These are phyloP conservation scores for Cryptosporidium canis DNA, from an alignment of 169 alveolate genomes.

Conservation along the genomic window DNA sequence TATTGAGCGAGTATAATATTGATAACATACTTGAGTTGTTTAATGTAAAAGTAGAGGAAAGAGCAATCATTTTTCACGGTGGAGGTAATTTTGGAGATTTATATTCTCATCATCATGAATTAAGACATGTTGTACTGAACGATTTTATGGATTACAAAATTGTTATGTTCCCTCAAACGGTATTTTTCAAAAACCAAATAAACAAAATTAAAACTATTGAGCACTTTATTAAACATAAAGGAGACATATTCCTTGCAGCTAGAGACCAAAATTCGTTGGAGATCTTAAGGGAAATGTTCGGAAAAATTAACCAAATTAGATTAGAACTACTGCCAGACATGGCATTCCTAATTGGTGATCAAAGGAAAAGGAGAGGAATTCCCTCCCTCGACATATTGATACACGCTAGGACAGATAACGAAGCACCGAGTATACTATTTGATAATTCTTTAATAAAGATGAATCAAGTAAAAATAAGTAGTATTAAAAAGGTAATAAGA, in stretches of 20 bases:
- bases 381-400: conserved; percentile 48
- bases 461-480: background rate
- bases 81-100: conserved; percentile 72
- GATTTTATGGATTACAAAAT: conserved; percentile 34
- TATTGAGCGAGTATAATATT: conserved; percentile 13
- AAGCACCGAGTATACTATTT: conserved; percentile 24
- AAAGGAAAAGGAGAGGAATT: conserved; percentile 64
- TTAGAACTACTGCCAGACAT: conserved; percentile 34
- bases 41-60: background rate
- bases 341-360: conserved; percentile 70
- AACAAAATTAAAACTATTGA: conserved; percentile 5
- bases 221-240: conserved; percentile 33
- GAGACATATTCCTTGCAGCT: conserved; percentile 53
- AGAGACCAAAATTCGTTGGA: conserved; percentile 18
- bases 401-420: conserved; percentile 62
- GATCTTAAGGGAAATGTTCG: conserved; percentile 44
- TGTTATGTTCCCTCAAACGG: conserved; percentile 69
- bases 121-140: conserved; percentile 33
- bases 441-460: conserved; percentile 3
- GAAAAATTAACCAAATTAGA: background rate
- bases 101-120: conserved; percentile 66
- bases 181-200: conserved; percentile 27
- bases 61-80: conserved; percentile 65
- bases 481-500: conserved; percentile 20
- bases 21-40: conserved; percentile 25